A percentile compares a stretch with the other conserved stretches of the same genome.
These are phyloP conservation scores for Pseudocercospora pini-densiflorae DNA, from an alignment of 2,329 filamentous ascomycete genomes.

Conservation along the genomic window DNA sequence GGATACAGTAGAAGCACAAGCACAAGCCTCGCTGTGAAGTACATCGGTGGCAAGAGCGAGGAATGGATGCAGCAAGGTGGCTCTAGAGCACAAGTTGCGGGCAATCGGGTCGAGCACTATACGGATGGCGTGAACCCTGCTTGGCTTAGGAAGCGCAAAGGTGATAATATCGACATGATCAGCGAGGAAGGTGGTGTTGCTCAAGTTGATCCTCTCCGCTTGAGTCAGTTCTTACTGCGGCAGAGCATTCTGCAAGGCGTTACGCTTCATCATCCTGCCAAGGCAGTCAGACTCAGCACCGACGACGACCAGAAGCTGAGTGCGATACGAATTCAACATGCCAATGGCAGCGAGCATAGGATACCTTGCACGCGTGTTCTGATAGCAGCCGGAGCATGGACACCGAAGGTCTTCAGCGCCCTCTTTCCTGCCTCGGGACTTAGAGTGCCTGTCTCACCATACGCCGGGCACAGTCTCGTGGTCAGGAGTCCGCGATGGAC, in stretches of 20 bases:
- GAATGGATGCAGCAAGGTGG: slow-evolving; percentile 71
- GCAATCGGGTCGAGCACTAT: slow-evolving; percentile 37
- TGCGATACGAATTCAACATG: slow-evolving; percentile 56
- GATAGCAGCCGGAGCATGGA: slow-evolving; percentile 74
- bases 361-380: slow-evolving; percentile 69
- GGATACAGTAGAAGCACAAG: slow-evolving; percentile 64
- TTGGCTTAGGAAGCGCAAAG: slow-evolving; percentile 63
- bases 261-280: slow-evolving; percentile 67
- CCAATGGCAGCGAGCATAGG: slow-evolving; percentile 46
- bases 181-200: slow-evolving; percentile 65
- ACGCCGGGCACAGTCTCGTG: slow-evolving; percentile 75
- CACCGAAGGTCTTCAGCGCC: slow-evolving; percentile 63
- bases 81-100: slow-evolving; percentile 62
- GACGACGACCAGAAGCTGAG: slow-evolving; percentile 58
- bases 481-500: slow-evolving; percentile 64
- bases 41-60: slow-evolving; percentile 54
- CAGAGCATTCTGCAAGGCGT: slow-evolving; percentile 65
- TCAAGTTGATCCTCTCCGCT: slow-evolving; percentile 68
- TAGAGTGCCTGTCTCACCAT: slow-evolving; percentile 61
- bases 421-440: slow-evolving; percentile 65
- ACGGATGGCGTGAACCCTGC: slow-evolving; percentile 48
- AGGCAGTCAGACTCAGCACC: slow-evolving; percentile 56
- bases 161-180: slow-evolving; percentile 64
- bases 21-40: slow-evolving; percentile 55
- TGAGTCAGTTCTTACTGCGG: slow-evolving; percentile 69